A percentile compares a stretch with the other conserved stretches of the same genome.
Conservation (phyloP, 2,329 filamentous ascomycete genomes). For the Fusarium algeriense region DNA sequence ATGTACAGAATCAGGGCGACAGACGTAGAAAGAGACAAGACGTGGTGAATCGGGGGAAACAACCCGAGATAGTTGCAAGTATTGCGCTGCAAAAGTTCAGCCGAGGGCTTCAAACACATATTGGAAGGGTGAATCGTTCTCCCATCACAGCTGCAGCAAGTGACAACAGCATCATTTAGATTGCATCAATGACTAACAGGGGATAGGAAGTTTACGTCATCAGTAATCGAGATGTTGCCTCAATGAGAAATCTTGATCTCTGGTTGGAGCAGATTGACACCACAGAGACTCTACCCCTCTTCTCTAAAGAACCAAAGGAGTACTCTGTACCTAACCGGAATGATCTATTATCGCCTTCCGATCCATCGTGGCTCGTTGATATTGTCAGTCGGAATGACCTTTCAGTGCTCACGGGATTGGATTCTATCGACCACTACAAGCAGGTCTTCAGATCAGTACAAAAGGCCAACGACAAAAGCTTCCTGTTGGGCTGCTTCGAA, state of each 20-base stretch:
- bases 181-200: fast-evolving
- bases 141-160: not conserved
- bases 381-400: not conserved
- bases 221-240: conserved; percentile 6
- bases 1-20: not conserved
- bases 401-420: not conserved
- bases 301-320: not conserved
- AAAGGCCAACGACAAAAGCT: not conserved
- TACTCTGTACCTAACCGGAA: not conserved
- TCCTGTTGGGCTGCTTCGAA: not conserved
- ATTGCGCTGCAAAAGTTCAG: conserved; percentile 1
- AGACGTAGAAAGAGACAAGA: not conserved
- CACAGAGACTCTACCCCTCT: fast-evolving
- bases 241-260: not conserved
- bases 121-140: not conserved
- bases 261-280: conserved; percentile 3
- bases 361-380: not conserved
- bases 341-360: not conserved
- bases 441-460: not conserved
- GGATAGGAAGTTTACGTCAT: conserved; percentile 1
- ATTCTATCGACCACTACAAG: not conserved
- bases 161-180: fast-evolving
- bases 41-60: not conserved
- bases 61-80: not conserved
- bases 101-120: not conserved